Evolutionary conservation across 176 grass and related monocot genomes (phyloP).

Genomic region (Phoenix dactylifera): DNA sequence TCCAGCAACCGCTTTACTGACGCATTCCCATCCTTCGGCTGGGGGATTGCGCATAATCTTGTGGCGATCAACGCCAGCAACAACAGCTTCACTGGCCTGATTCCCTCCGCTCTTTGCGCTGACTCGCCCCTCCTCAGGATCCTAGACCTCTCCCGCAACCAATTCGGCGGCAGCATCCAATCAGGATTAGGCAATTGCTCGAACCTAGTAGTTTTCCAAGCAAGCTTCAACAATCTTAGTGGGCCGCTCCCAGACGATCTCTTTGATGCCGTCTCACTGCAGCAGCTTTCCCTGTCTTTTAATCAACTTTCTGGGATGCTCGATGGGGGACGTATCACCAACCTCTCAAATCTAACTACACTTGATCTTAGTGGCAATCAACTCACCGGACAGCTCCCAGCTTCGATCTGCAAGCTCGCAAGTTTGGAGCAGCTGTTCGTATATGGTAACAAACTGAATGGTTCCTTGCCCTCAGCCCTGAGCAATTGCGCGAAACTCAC

Average conservation of each 20-base stretch:
- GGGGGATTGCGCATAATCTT: conserved; percentile 34
- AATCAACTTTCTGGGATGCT: conserved; percentile 25
- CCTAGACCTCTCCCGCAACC: conserved; percentile 47
- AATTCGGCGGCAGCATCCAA: conserved; percentile 40
- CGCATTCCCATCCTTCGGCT: conserved; percentile 27
- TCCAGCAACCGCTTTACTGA: conserved; percentile 59
- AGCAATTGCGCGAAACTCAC: conserved; percentile 47
- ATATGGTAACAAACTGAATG: conserved; percentile 44
- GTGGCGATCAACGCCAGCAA: conserved; percentile 62
- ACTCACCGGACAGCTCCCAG: too few relatives aligned
- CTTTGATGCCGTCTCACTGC: conserved; percentile 35
- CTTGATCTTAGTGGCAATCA: too few relatives aligned
- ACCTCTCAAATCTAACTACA: too few relatives aligned
- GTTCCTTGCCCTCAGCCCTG: conserved; percentile 37
- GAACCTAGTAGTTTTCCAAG: conserved; percentile 41
- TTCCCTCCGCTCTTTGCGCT: conserved; percentile 47
- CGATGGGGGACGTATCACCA: too few relatives aligned
- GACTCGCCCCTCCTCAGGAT: conserved; percentile 20
- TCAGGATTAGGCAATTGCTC: conserved; percentile 47
- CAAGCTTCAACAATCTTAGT: conserved; percentile 39
- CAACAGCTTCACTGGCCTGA: conserved; percentile 54
- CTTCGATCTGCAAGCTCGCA: conserved; percentile 33
- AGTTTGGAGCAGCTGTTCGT: conserved; percentile 34
- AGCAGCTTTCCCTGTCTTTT: conserved; percentile 36
- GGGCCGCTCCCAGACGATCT: conserved; percentile 43